Evolutionary conservation across 2,329 filamentous ascomycete genomes (phyloP), one percentile per base, ranked within the genome.

Genomic region (Xenoacremonium recifei): DNA sequence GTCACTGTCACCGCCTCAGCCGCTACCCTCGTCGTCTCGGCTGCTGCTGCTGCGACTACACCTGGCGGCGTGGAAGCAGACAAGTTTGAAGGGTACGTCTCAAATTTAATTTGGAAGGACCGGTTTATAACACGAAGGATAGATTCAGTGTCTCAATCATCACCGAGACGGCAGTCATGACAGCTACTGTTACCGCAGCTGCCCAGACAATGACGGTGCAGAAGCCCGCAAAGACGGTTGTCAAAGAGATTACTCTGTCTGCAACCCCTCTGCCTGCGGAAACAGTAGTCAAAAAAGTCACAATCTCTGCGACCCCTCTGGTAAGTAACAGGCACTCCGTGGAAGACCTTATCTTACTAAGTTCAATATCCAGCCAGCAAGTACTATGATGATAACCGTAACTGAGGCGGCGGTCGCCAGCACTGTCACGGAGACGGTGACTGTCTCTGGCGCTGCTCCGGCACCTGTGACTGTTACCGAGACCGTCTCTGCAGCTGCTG

Each of bases 21-120:
- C 7, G 32, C 20, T 18, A 34, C 32, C 6, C 18, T 20, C 16
- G 32, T 18, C 10, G 32, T 19, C 16, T 7, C 15, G 7, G 5
- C 32, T 20, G 12, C 16, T 7, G 32, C 9, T n/a, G 17, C 32
- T 9, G 32, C 7, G 7, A 7, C 23, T 35, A 33, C 37, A 12
- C 32, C 37, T 17, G 21, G 17, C 16, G 12, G 19, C 6, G 32
- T 18, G 16, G 20, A 6, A 5, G 32, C 21, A 4, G 6, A 40
- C 19, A 53, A 54, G 29, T 57, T 57, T 25, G 56, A 59, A 57
- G 56, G 56, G 56, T 48, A 34, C 43, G 42, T 41, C 21, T 20
- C 16, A 9, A 30, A 18, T 19, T n/a, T 6, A 2, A 23, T 5
- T 10, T 7, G 10, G n/a, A 15, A 17, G 11, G 16, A 21, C 12